Base-by-base conservation (phyloP, 2,329 filamentous ascomycete species). In the Cryphonectria radicalis region DNA sequence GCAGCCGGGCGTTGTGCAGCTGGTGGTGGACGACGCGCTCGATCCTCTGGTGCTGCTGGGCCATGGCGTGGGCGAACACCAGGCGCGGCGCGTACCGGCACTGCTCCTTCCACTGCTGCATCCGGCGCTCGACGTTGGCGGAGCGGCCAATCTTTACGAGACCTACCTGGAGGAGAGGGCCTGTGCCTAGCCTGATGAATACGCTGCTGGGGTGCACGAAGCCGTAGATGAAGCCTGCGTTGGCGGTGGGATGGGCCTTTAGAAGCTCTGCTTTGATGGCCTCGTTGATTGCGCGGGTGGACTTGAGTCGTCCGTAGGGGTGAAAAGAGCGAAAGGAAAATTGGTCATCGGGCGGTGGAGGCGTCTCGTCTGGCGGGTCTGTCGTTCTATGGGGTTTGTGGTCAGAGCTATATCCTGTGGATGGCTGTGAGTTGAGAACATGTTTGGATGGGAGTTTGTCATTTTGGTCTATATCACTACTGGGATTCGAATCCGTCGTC, bases 101-200 rank as follows among this genome's bases (percentile, higher is more conserved):
- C 22, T 74, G 25, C 0, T 46, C 37, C 62, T 72, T 22, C 75
- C 77, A 79, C 0, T 68, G 1, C 14, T 25, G 22, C 77, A 79
- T 78, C 14, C 79, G 78, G 6, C 3, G 28, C 1, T 69, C 17
- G 53, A 74, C 65, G 37, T 79, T 14, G 1, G 65, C 43, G 3
- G 78, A 72, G 73, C 69, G 74, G 28, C 79, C 79, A n/a, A 80
- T 80, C 67, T 80, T 80, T 72, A 80, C 72, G 32, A 76, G 73
- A 7, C 73, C 73, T 19, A 42, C 80, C 64, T 80, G 79, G 72
- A 79, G 70, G 35, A 75, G 72, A 8, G 74, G 73, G 3, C 46
- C 17, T 0, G 53, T 25, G 8, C 46, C 59, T 4, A 73, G 42
- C 4, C 63, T 68, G 22, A 70, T 67, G 28, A 66, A 69, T 25